Base-by-base conservation (phyloP, 495 filamentous ascomycete genomes). In the Lasiosphaeria ovina region DNA sequence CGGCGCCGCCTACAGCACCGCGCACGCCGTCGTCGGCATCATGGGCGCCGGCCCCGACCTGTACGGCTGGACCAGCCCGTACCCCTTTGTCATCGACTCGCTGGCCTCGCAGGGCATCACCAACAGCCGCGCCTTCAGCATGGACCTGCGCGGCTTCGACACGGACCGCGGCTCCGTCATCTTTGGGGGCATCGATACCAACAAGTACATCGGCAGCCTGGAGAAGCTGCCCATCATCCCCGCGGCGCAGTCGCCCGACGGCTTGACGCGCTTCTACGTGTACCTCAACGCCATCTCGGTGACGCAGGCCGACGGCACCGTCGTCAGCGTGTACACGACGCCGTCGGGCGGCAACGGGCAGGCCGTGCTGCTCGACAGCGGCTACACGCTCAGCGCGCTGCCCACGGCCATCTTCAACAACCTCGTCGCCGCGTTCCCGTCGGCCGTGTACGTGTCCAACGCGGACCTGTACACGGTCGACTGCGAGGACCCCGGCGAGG, bases 171-270 rank as follows among this genome's bases (percentile, higher is more conserved):
- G 76, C 35, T 71, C 64, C 42, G 74, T 80, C 47, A 66, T 97
- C 14, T 98, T 97, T 62, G 94, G 94, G 17, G 94, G 94, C 33
- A 87, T 98, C 52, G 89, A 98, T 68, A 91, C 87, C 1, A 85
- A 81, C 31, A 97, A 96, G 71, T 98, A 87, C 70, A 73, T 72
- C 31, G 94, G 92, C 24, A 66, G 81, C 6, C 84, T 98, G 62
- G 69, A 63, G 47, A 76, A 73, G 53, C 65, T 74, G 4, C 73
- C 74, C 38, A 70, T 72, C 9, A 68, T 76, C 38, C 72, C 70
- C 6, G 60, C 59, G 9, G 35, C 51, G 2, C 42, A 65, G 58
- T 57, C 62, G 0, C 65, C 67, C 31, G 65, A 70, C 50, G 61
- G 60, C 34, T 35, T 14, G 0, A 63, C 64, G 0, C 53, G 67